These are phyloP conservation scores for Hemisphaericaspora lyxosophila DNA, from an alignment of 1,139 yeast genomes.

Conservation along the genomic window DNA sequence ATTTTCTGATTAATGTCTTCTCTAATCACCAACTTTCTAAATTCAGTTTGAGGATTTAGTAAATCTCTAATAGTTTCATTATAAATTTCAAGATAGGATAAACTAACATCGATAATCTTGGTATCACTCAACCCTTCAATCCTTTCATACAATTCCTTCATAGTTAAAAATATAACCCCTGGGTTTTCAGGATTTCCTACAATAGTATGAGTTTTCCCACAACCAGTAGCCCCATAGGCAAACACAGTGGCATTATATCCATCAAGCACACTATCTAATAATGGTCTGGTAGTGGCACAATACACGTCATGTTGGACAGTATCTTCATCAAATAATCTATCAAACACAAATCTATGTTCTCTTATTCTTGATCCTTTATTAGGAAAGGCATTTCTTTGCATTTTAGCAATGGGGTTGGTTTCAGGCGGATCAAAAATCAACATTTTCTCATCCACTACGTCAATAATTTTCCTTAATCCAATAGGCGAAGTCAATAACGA, in stretches of 20 bases:
- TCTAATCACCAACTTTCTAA: constrained; percentile 54
- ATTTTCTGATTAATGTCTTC: constrained; percentile 72
- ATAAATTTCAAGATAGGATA: constrained; percentile 84
- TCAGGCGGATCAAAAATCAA: constrained; percentile 87
- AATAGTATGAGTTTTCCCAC: constrained; percentile 95
- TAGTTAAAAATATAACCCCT: constrained; percentile 77
- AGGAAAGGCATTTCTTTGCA: constrained; percentile 62
- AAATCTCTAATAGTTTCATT: constrained; percentile 86
- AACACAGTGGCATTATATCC: constrained; percentile 91
- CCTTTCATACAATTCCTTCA: constrained; percentile 67
- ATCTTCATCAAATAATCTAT: constrained; percentile 66
- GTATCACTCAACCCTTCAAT: constrained; percentile 58
- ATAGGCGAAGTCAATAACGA: constrained; percentile 28
- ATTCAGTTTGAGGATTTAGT: constrained; percentile 53
- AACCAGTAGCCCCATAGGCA: constrained; percentile 90
- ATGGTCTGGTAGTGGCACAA: constrained; percentile 63
- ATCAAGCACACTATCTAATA: constrained; percentile 72
- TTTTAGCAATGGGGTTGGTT: constrained; percentile 60
- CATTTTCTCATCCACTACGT: constrained; percentile 87
- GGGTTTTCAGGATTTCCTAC: constrained; percentile 74
- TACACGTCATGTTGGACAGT: constrained; percentile 70
- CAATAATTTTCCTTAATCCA: constrained; percentile 70
- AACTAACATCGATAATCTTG: constrained; percentile 56
- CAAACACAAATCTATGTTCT: constrained; percentile 83
- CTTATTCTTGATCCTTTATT: constrained; percentile 45